Evolutionary conservation across 495 filamentous ascomycete genomes (phyloP).

Genomic region (Bacidia gigantensis): DNA sequence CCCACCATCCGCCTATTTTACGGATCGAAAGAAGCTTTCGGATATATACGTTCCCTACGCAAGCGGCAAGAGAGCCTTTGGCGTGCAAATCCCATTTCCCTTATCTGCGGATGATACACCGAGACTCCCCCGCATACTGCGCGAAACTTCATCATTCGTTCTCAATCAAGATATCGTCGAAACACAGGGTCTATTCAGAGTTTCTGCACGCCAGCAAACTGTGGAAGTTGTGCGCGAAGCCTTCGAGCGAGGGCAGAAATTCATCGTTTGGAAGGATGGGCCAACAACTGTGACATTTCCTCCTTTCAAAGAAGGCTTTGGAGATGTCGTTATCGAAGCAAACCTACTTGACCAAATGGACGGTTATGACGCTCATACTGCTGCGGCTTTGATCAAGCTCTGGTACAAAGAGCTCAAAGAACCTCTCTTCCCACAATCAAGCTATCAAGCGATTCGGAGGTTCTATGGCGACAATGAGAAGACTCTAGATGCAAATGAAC

Average conservation of each 20-base stretch:
- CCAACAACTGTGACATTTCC: slow-evolving; percentile 17
- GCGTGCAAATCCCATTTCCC: slow-evolving; percentile 29
- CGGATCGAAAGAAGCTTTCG: slow-evolving; percentile 34
- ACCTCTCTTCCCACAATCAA: slow-evolving; percentile 33
- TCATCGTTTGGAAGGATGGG: slow-evolving; percentile 35
- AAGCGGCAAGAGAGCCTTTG: slow-evolving; percentile 33
- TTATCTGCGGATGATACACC: slow-evolving; percentile 24
- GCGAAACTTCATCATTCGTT: slow-evolving; percentile 39
- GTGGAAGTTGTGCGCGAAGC: slow-evolving; percentile 37
- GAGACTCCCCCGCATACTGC: slow-evolving; percentile 35
- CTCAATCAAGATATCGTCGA: slow-evolving; percentile 28
- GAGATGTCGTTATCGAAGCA: slow-evolving; percentile 17
- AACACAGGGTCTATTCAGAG: slow-evolving; percentile 38
- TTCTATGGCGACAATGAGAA: slow-evolving; percentile 18
- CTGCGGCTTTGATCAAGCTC: slow-evolving; percentile 37
- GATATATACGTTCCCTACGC: slow-evolving; percentile 35
- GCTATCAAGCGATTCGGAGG: slow-evolving; percentile 27
- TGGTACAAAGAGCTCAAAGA: slow-evolving; percentile 42
- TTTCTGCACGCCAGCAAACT: slow-evolving; percentile 32
- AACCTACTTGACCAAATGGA: slow-evolving; percentile 29
- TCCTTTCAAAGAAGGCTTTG: slow-evolving; percentile 20
- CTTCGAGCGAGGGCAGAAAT: slow-evolving; percentile 39
- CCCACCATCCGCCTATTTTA: slow-evolving; percentile 37
- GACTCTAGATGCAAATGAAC: slow-evolving; percentile 12
- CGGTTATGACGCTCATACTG: slow-evolving; percentile 36